A percentile compares a stretch with the other conserved stretches of the same genome.
Evolutionary conservation across 2,329 filamentous ascomycete species (phyloP).

Genomic region (Pseudogymnoascus sp.): DNA sequence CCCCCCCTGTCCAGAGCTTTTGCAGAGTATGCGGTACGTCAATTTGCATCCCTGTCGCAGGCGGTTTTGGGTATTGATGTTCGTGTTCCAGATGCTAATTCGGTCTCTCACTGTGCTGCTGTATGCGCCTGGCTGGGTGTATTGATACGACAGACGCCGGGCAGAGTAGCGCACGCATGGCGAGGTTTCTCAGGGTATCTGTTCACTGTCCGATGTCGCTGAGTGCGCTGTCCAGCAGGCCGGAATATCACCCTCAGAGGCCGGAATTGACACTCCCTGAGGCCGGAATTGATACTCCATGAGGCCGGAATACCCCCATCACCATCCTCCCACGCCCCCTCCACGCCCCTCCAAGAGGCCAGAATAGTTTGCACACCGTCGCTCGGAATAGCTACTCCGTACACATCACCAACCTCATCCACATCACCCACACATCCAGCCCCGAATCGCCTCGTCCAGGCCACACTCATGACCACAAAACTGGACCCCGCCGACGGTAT

Average conservation of each 20-base stretch:
- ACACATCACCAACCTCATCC: neutral
- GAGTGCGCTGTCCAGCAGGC: neutral
- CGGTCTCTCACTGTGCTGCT: neutral
- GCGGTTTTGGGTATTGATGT: neutral
- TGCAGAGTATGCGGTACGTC: neutral
- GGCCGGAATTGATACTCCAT: neutral
- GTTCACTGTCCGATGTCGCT: neutral
- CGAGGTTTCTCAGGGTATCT: neutral
- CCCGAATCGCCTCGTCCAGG: neutral
- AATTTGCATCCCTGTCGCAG: neutral
- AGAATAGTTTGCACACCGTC: neutral
- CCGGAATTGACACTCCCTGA: neutral
- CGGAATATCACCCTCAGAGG: neutral
- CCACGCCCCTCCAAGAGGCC: neutral
- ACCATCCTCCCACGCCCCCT: neutral
- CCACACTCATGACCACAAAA: neutral
- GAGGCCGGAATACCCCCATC: neutral
- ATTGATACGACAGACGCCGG: neutral
- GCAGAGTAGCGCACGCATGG: neutral
- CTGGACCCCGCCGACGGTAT: slow-evolving; percentile 2
- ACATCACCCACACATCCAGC: neutral
- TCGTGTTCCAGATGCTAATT: neutral
- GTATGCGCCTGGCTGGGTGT: neutral
- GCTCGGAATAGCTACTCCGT: too few relatives aligned
- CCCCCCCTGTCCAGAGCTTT: slow-evolving; percentile 6